These are phyloP conservation scores for Globisporangium barbulae DNA, from an alignment of 352 stramenopile genomes.

Conservation along the genomic window DNA sequence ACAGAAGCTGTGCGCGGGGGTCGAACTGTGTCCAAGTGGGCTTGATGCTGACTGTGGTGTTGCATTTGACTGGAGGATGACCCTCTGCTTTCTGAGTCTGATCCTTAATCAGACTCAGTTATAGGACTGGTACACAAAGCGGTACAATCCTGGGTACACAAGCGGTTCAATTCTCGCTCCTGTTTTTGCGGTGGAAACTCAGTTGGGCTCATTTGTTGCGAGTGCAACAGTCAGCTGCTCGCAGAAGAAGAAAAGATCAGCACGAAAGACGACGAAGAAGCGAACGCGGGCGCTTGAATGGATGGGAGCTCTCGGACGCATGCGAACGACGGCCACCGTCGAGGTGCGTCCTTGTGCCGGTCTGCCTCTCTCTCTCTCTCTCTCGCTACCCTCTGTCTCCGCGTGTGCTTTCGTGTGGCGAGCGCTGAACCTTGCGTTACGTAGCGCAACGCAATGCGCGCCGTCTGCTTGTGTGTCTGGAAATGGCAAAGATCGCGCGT, in stretches of 20 bases:
- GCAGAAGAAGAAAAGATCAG: conserved; percentile 8
- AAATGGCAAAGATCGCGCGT: background rate
- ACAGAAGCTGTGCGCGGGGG: background rate
- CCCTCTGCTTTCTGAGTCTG: background rate
- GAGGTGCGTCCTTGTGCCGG: conserved; percentile 18
- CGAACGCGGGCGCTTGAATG: conserved; percentile 22
- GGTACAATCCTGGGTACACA: background rate
- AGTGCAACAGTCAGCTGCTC: background rate
- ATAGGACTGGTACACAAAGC: background rate
- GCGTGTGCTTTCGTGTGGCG: background rate
- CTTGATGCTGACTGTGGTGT: background rate
- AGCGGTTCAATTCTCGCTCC: background rate
- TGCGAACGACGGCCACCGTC: conserved; percentile 21
- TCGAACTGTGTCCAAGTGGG: background rate
- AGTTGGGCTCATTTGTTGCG: background rate
- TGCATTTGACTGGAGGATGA: background rate
- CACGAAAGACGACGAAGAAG: conserved; percentile 6
- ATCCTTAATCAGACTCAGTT: background rate
- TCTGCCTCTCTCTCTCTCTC: background rate
- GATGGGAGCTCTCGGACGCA: conserved; percentile 34
- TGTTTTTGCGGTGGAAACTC: conserved; percentile 1
- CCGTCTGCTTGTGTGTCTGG: background rate
- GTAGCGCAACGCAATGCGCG: background rate
- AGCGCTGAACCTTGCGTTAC: background rate
- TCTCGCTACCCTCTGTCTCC: background rate